Evolutionary conservation across 2,329 filamentous ascomycete species (phyloP), one percentile per base, ranked within the genome.

Genomic region (Periglandula ipomoeae): DNA sequence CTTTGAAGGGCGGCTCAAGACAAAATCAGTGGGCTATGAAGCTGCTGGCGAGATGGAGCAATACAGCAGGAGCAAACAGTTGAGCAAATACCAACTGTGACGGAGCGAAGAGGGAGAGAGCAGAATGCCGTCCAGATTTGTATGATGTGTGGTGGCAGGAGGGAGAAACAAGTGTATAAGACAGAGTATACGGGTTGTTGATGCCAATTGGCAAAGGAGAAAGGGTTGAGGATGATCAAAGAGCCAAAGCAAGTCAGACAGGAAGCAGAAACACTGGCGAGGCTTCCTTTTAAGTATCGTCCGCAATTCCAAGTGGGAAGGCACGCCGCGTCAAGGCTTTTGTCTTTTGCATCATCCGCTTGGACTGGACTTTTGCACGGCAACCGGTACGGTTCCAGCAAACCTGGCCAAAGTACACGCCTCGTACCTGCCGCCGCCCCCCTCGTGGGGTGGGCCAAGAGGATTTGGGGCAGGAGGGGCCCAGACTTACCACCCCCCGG

Each of bases 401-500:
- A 37, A 44, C 30, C 20, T 20, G 41, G 34, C 24, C 22, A 42
- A 50, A 49, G 44, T 50, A 49, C 48, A 53, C 53, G 27, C 45
- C 53, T 54, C 49, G 53, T 51, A 49, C 52, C 50, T 50, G 46
- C 44, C 48, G 46, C 47, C 44, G 48, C 44, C 47, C 49, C 51
- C 46, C 46, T 10, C 15, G 49, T 44, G 48, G 43, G 48, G 48
- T 44, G 52, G 44, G 43, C 44, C 43, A 39, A 42, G 49, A 40
- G 17, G 3, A 13, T 20, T 37, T 30, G 34, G 37, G 35, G 45
- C 42, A 42, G 30, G 27, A 48, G 48, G 40, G 34, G 24, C 41
- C 46, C 22, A 48, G 44, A 37, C 41, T 45, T 32, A 15, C 15
- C 11, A 5, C 30, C 10, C 30, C 30, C 30, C 15, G 35, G 10